Evolutionary conservation across 805 yeast genomes (phyloP), one percentile per base, ranked within the genome.

Genomic region (Metahyphopichia silvanorum): DNA sequence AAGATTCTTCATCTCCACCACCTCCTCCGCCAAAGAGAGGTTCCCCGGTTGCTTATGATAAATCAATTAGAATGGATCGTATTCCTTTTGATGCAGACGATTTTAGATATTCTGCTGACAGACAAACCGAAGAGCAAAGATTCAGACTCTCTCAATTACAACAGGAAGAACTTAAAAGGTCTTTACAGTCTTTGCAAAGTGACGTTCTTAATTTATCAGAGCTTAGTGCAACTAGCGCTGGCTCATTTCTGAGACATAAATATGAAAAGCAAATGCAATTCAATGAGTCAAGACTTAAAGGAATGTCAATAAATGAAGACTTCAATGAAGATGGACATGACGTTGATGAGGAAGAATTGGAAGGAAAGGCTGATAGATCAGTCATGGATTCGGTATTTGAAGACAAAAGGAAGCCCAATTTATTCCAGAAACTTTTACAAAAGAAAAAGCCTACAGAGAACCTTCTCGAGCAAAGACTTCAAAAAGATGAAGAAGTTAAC

Each of bases 171-270:
- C 49, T 64, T 38, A 63, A 60, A 29, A 60, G 53, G 35, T 64
- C 70, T 3, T 49, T 64, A 34, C 60, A 66, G 36, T 64, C 71
- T 3, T 49, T 66, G 29, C 63, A 67, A 44, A 65, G 71, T 45
- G 74, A 67, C 38, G 72, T 67, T 4, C 57, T 66, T 34, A 67
- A 66, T 33, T 49, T 66, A 34, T 80, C 88, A 21, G 93, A 85
- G 53, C 72, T 84, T 40, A 83, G 93, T 60, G 95, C 95, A 4
- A 84, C 95, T 0, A 82, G 93, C 41, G 95, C 95, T 1, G 95
- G 94, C 0, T 84, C 94, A 19, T 78, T 79, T 37, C 78, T 80
- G 28, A 73, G 95, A 49, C 94, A 86, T 53, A 82, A 74, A 46
- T 68, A 64, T 49, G 79, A 79, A 21, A 53, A 45, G 27, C 63